These are phyloP conservation scores for Botryotinia convoluta DNA, from an alignment of 2,329 filamentous ascomycete genomes.

Conservation along the genomic window DNA sequence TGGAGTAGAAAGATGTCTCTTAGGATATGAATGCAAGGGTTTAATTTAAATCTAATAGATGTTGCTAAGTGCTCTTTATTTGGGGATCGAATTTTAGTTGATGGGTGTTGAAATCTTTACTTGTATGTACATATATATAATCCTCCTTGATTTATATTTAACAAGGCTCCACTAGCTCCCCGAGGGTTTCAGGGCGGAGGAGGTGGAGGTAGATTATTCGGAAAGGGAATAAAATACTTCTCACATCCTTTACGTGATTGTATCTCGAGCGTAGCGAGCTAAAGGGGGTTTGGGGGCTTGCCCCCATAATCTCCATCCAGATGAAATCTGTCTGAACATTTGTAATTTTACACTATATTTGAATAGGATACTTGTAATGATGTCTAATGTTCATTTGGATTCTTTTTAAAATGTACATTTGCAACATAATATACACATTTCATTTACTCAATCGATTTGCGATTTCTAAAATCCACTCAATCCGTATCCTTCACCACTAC, in stretches of 20 bases:
- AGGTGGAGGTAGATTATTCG: background rate
- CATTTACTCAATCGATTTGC: background rate
- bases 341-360: background rate
- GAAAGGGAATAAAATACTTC: background rate
- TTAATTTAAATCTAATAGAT: background rate
- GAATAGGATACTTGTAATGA: background rate
- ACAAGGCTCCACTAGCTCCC: background rate
- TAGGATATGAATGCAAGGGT: background rate
- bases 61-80: background rate
- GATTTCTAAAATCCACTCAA: background rate
- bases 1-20: background rate
- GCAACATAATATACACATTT: slow-evolving; percentile 15
- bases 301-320: background rate
- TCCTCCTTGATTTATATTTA: background rate
- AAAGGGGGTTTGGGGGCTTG: background rate
- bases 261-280: background rate
- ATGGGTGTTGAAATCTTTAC: background rate
- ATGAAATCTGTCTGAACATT: background rate
- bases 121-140: background rate
- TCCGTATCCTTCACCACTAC: slow-evolving; percentile 14
- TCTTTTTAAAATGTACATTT: slow-evolving; percentile 7
- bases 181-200: background rate
- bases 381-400: background rate
- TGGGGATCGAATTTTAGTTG: background rate
- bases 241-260: fast-evolving